Conservation (phyloP, 768 basidiomycete genomes). For the Collybia mongolica region DNA sequence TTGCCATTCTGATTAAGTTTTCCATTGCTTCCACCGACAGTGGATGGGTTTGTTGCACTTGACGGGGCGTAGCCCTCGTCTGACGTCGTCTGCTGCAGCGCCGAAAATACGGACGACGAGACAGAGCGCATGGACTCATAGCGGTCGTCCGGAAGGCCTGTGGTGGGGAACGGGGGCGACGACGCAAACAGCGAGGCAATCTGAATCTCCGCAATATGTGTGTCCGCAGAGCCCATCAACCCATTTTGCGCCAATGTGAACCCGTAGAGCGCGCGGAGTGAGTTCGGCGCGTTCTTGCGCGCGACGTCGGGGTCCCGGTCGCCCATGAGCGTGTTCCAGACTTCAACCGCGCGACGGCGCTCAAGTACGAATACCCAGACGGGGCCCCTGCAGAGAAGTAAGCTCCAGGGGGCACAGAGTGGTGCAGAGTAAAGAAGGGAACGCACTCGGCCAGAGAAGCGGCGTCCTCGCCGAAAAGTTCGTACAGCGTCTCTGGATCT, state of each 20-base stretch:
- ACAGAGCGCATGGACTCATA: conserved; percentile 41
- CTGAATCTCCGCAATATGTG: conserved; percentile 71
- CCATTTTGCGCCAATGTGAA: conserved; percentile 54
- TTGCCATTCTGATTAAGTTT: conserved; percentile 43
- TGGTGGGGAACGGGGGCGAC: conserved; percentile 75
- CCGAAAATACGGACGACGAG: conserved; percentile 47
- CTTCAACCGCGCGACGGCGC: conserved; percentile 76
- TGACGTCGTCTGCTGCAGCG: conserved; percentile 32
- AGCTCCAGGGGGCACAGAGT: not conserved
- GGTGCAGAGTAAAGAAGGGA: conserved; percentile 1
- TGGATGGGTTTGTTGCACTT: conserved; percentile 38
- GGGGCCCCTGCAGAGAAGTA: conserved; percentile 53
- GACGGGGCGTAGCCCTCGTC: conserved; percentile 48
- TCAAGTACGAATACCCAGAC: conserved; percentile 94
- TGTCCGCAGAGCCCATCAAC: conserved; percentile 71
- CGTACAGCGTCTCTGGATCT: conserved; percentile 76
- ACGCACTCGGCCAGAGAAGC: conserved; percentile 76
- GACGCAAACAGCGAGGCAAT: conserved; percentile 79
- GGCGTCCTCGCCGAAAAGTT: conserved; percentile 79
- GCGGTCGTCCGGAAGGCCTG: conserved; percentile 54
- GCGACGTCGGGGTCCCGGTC: conserved; percentile 59
- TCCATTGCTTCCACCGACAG: conserved; percentile 32
- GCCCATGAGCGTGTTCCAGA: conserved; percentile 78
- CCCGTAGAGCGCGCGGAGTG: conserved; percentile 73
- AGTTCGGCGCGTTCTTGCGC: conserved; percentile 52